Conservation (phyloP, 2,329 filamentous ascomycete species). For the Sarocladium strictum region DNA sequence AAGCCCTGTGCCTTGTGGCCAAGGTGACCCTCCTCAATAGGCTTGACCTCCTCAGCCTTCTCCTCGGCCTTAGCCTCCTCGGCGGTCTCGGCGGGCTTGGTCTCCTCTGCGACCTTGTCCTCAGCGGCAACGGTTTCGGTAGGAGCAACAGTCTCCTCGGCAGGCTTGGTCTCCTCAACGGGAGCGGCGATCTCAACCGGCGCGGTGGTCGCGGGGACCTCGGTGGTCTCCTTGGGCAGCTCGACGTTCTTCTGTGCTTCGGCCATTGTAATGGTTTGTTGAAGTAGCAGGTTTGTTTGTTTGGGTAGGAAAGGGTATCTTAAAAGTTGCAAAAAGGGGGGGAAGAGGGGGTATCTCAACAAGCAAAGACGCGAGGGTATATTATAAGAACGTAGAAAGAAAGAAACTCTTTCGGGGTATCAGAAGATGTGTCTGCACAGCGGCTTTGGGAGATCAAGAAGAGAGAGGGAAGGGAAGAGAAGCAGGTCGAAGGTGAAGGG, state of each 20-base stretch:
- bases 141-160: slow-evolving; percentile 30
- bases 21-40: slow-evolving; percentile 75
- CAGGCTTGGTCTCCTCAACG: slow-evolving; percentile 26
- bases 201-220: slow-evolving; percentile 23
- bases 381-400: slow-evolving; percentile 30
- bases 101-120: slow-evolving; percentile 38
- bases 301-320: slow-evolving; percentile 26
- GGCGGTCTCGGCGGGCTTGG: slow-evolving; percentile 33
- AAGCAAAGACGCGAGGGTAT: slow-evolving; percentile 35
- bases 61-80: slow-evolving; percentile 39
- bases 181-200: slow-evolving; percentile 22
- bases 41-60: slow-evolving; percentile 51
- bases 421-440: slow-evolving; percentile 23
- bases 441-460: slow-evolving; percentile 20
- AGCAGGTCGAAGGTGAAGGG: slow-evolving; percentile 7
- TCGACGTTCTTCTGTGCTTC: slow-evolving; percentile 67
- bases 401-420: slow-evolving; percentile 26
- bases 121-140: slow-evolving; percentile 29
- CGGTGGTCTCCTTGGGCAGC: slow-evolving; percentile 45
- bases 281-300: slow-evolving; percentile 27
- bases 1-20: slow-evolving; percentile 86
- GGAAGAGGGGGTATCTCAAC: slow-evolving; percentile 42
- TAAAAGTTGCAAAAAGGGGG: slow-evolving; percentile 14
- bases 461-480: slow-evolving; percentile 24
- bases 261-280: slow-evolving; percentile 56